Evolutionary conservation across 371 early-diverging fungal species (phyloP).

Genomic region (Mucor indicus): DNA sequence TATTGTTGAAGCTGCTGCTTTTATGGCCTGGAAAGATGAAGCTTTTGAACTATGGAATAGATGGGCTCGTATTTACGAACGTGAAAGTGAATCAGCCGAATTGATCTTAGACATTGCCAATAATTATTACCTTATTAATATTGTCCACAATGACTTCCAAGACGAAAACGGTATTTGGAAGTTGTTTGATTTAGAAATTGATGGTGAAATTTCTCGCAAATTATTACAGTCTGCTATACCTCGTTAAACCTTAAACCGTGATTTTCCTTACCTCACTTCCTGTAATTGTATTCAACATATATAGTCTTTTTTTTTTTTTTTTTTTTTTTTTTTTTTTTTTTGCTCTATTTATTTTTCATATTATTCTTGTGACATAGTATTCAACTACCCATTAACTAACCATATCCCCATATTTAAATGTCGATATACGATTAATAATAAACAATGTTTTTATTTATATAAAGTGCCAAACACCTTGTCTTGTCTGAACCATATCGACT

Average conservation of each 20-base stretch:
- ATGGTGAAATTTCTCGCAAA: constrained; percentile 28
- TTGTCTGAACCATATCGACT: too few relatives aligned
- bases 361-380: too few relatives aligned
- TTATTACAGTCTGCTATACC: constrained; percentile 9
- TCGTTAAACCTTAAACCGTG: constrained; percentile 3
- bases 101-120: constrained; percentile 68
- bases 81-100: constrained; percentile 52
- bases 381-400: too few relatives aligned
- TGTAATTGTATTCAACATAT: constrained; percentile 22
- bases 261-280: not conserved
- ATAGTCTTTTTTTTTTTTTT: constrained; percentile 1
- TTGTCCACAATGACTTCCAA: constrained; percentile 94
- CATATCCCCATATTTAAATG: too few relatives aligned
- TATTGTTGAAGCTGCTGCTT: constrained; percentile 88
- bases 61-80: constrained; percentile 83
- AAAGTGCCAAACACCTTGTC: too few relatives aligned
- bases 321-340: not conserved
- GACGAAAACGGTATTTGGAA: constrained; percentile 68
- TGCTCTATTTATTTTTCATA: not conserved
- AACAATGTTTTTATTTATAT: too few relatives aligned
- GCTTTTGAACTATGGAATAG: constrained; percentile 93
- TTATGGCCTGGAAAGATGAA: constrained; percentile 97
- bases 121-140: constrained; percentile 89
- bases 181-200: constrained; percentile 58
- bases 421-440: too few relatives aligned